These are phyloP conservation scores for Colletotrichum lini DNA, from an alignment of 2,329 filamentous ascomycete genomes.

Conservation along the genomic window DNA sequence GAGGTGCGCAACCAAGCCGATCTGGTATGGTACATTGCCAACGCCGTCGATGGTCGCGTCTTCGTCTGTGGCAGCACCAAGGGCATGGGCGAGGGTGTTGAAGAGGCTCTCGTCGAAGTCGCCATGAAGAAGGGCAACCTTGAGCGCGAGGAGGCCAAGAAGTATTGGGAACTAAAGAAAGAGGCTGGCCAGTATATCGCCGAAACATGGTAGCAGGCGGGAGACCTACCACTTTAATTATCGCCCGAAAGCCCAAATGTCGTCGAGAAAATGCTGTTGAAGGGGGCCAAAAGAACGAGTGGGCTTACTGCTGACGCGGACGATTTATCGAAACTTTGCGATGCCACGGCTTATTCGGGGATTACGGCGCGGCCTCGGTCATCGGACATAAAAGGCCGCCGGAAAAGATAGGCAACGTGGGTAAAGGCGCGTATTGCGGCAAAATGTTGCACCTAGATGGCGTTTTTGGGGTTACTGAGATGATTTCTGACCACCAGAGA, in stretches of 20 bases:
- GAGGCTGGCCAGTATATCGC: constrained; percentile 96
- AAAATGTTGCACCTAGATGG: constrained; percentile 27
- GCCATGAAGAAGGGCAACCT: constrained; percentile 94
- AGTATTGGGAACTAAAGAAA: constrained; percentile 94
- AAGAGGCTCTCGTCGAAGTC: constrained; percentile 88
- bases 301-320: constrained; percentile 29
- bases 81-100: constrained; percentile 98
- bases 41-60: constrained; percentile 93
- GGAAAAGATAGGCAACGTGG: constrained; percentile 11
- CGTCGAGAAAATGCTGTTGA: constrained; percentile 13
- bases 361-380: constrained; percentile 25
- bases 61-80: constrained; percentile 97
- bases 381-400: constrained; percentile 35
- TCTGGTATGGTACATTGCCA: constrained; percentile 98
- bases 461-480: constrained; percentile 30
- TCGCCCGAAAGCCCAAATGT: neutral
- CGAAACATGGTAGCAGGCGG: constrained; percentile 76
- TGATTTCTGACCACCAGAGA: constrained; percentile 5
- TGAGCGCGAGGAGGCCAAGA: constrained; percentile 82
- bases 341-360: constrained; percentile 24
- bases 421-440: neutral
- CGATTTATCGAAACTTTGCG: constrained; percentile 20
- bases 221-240: constrained; percentile 8
- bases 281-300: neutral
- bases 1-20: constrained; percentile 93